Evolutionary conservation across 2,329 filamentous ascomycete species (phyloP).

Genomic region (Myriosclerotinia scirpicola): DNA sequence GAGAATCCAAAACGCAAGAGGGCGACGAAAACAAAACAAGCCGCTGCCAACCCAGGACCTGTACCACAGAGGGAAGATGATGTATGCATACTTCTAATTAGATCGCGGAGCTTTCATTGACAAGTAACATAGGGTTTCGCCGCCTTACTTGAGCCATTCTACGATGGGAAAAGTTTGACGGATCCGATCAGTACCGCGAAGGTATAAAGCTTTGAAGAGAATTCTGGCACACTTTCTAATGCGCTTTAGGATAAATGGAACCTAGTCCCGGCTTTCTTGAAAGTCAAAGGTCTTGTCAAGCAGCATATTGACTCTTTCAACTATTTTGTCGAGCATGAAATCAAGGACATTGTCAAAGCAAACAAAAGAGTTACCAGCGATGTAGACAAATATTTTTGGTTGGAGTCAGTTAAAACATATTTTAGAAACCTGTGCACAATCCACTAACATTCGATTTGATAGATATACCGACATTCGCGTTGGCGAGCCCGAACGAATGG

Average conservation of each 20-base stretch:
- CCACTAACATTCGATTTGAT: not conserved
- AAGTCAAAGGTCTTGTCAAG: slow-evolving; percentile 93
- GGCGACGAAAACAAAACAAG: slow-evolving; percentile 27
- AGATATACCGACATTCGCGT: slow-evolving; percentile 85
- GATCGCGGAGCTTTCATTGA: not conserved
- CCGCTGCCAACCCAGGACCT: slow-evolving; percentile 28
- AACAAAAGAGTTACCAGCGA: slow-evolving; percentile 89
- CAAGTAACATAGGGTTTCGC: slow-evolving; percentile 50
- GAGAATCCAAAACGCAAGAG: slow-evolving; percentile 34
- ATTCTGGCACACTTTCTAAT: slow-evolving; percentile 25
- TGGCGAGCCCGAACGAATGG: slow-evolving; percentile 74
- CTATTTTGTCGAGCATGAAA: slow-evolving; percentile 93
- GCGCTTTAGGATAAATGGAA: slow-evolving; percentile 90
- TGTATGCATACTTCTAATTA: slow-evolving; percentile 26
- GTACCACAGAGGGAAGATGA: slow-evolving; percentile 32
- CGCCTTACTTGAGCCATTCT: slow-evolving; percentile 67
- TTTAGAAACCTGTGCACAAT: not conserved
- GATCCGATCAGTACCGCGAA: slow-evolving; percentile 68
- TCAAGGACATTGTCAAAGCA: slow-evolving; percentile 93
- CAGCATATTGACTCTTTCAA: slow-evolving; percentile 92
- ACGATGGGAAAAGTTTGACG: slow-evolving; percentile 65
- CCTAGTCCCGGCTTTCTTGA: slow-evolving; percentile 92
- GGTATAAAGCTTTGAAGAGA: slow-evolving; percentile 26
- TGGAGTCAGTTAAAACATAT: slow-evolving; percentile 55
- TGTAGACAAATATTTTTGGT: slow-evolving; percentile 87